Conservation (phyloP, 345 rosid species). For the Psidium guajava region DNA sequence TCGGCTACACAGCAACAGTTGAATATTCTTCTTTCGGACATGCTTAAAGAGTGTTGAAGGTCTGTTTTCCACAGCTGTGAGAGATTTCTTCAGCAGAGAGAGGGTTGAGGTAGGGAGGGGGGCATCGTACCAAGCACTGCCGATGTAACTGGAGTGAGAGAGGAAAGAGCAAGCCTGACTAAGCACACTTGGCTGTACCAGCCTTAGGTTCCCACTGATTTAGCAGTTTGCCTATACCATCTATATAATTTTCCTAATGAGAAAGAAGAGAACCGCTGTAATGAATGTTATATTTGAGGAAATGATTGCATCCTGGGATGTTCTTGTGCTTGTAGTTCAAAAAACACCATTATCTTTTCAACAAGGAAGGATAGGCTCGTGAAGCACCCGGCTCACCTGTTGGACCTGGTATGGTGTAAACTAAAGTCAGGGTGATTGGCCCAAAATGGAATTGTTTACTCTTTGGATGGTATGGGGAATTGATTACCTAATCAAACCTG, state of each 20-base stretch:
- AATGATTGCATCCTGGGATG: not conserved
- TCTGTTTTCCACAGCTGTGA: not conserved
- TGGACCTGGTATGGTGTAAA: not conserved
- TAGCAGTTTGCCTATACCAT: not conserved
- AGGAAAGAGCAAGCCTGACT: not conserved
- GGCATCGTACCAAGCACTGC: too few relatives aligned
- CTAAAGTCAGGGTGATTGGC: not conserved
- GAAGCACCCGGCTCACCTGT: not conserved
- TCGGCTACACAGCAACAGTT: not conserved
- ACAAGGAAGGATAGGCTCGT: not conserved
- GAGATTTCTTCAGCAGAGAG: too few relatives aligned
- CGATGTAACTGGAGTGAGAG: not conserved
- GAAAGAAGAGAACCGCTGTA: not conserved
- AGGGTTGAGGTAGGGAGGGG: too few relatives aligned
- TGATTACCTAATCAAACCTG: not conserved
- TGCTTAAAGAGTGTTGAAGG: not conserved
- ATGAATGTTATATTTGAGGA: too few relatives aligned
- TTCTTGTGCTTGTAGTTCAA: not conserved
- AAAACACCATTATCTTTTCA: not conserved
- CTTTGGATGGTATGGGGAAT: not conserved
- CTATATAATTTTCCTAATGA: not conserved
- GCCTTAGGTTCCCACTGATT: not conserved
- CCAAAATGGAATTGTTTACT: not conserved
- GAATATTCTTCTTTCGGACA: not conserved
- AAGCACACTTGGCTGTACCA: not conserved